Conservation (phyloP, 225 moss, liverwort and hornwort species). For the Polytrichum formosum region DNA sequence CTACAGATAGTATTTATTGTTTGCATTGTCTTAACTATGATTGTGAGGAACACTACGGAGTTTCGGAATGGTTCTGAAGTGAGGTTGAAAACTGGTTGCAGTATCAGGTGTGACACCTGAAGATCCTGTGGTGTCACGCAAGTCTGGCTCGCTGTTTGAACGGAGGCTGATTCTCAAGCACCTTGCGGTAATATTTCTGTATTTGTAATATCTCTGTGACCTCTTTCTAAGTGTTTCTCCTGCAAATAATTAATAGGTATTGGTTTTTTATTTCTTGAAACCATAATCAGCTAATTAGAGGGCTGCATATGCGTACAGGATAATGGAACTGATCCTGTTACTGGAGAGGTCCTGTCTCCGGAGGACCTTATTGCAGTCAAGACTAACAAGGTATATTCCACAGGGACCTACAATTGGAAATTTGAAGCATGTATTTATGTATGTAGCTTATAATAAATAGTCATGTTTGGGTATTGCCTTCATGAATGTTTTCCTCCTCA, state of each 20-base stretch:
- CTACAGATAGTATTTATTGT: background rate
- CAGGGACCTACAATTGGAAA: conserved; percentile 1
- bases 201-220: background rate
- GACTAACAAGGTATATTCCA: conserved; percentile 68
- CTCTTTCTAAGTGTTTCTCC: background rate
- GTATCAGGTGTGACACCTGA: conserved; percentile 97
- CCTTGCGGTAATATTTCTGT: conserved; percentile 42
- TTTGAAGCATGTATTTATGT: background rate
- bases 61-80: background rate
- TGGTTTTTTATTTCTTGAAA: no score
- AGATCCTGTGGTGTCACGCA: conserved; percentile 89
- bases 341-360: conserved; percentile 63
- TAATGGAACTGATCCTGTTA: conserved; percentile 86
- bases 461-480: no score
- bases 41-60: background rate
- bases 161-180: conserved; percentile 82
- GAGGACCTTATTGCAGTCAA: conserved; percentile 86
- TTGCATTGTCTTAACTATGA: background rate
- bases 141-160: conserved; percentile 82
- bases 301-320: conserved; percentile 32
- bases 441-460: no score
- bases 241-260: no score
- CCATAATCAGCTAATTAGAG: conserved; percentile 15
- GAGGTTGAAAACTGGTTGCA: conserved; percentile 26
- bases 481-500: background rate